Evolutionary conservation across 225 moss, liverwort and hornwort genomes (phyloP).

Genomic region (Sphagnum tenellum): DNA sequence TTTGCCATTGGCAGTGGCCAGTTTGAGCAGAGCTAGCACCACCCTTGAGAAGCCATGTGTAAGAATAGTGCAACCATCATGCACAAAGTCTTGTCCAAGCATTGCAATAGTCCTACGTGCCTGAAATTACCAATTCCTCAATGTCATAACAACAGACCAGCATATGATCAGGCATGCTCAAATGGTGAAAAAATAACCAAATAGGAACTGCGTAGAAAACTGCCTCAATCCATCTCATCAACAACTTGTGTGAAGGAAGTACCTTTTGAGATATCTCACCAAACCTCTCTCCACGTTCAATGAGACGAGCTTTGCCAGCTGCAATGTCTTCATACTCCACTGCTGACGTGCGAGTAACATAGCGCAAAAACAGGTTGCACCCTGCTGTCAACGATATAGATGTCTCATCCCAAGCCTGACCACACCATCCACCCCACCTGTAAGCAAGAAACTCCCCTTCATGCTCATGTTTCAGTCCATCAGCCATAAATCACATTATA

Average conservation of each 20-base stretch:
- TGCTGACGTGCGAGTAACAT: conserved; percentile 75
- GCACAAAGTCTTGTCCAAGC: conserved; percentile 68
- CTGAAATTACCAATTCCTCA: conserved; percentile 23
- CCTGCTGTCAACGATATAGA: conserved; percentile 87
- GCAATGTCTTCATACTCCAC: conserved; percentile 66
- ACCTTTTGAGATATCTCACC: conserved; percentile 84
- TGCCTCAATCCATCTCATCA: no score
- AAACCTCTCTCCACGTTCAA: conserved; percentile 75
- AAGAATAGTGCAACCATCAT: conserved; percentile 54
- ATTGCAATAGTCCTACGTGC: conserved; percentile 73
- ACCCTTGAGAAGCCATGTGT: conserved; percentile 79
- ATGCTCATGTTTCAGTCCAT: not conserved
- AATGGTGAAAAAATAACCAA: not conserved
- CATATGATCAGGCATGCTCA: no score
- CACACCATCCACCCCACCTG: conserved; percentile 20
- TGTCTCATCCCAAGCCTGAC: conserved; percentile 76
- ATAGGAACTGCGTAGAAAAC: not conserved
- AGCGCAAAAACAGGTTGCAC: conserved; percentile 86
- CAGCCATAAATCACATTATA: no score
- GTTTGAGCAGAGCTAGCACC: conserved; percentile 56
- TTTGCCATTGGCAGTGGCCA: conserved; percentile 62
- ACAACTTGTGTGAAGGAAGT: not conserved
- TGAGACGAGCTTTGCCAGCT: conserved; percentile 70
- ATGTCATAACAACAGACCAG: no score
- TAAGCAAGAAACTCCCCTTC: conserved; percentile 11